Evolutionary conservation across 2,329 filamentous ascomycete genomes (phyloP), one percentile per base, ranked within the genome.

Genomic region (Cercospora brassicicola): DNA sequence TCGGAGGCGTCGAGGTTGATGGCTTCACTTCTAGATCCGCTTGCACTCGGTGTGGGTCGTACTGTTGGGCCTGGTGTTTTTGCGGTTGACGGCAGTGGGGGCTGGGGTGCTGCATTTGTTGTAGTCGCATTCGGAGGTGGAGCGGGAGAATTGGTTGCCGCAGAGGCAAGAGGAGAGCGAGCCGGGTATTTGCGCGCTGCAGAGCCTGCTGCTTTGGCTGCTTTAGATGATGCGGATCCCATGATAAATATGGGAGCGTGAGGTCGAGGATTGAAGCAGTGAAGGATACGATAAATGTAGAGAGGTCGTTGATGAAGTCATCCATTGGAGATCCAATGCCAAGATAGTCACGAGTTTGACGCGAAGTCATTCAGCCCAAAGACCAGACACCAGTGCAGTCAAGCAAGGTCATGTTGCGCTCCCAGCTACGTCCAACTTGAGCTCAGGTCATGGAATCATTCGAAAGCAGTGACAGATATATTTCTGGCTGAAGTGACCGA

Each of bases 1-100:
- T 89, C 87, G 67, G 83, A 84, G 65, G 83, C 87, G 75, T 90
- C 88, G 74, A 87, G 82, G 72, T 88, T 85, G 69, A 89, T 84
- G 60, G 84, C 85, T 76, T 81, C 77, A 60, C 79, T 79, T 64
- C 79, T 79, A 2, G 73, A 73, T 36, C 72, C 73, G 60, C 77
- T 79, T 36, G 81, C 80, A 70, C 78, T 79, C 15, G 76, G 76
- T 66, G 77, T 76, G 42, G 79, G 82, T 69, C 77, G 80, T 18
- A 81, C 80, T 20, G 75, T 79, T 60, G 82, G 81, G 45, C 82
- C 82, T 39, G 77, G 75, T 62, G 74, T 67, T 62, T 74, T 64
- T 65, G 76, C 70, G 67, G 74, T 75, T 62, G 75, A 71, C 56
- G 76, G 68, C 57, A 60, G 65, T 39, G 76, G 76, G 48, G 71